Conservation (phyloP, 108 stramenopile species). For the Pseudonitzschia delicatissima region DNA sequence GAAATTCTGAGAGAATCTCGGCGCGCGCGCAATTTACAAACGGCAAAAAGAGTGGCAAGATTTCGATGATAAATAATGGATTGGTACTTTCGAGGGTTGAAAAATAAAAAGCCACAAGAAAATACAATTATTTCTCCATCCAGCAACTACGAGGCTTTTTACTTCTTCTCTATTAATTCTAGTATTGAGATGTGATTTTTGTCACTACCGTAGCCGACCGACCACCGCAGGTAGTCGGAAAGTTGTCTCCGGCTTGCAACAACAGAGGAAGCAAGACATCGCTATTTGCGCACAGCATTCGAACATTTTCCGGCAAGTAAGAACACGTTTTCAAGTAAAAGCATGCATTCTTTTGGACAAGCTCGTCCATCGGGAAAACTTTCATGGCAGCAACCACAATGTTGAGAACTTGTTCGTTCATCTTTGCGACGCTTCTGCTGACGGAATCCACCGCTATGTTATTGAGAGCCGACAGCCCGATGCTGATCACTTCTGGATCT, state of each 20-base stretch:
- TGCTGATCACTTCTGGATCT: slow-evolving; percentile 21
- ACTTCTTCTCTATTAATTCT: not conserved
- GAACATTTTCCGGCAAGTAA: slow-evolving; percentile 16
- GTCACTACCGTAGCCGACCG: slow-evolving; percentile 19
- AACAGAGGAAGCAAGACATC: slow-evolving; percentile 17
- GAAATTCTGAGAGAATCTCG: too few relatives aligned
- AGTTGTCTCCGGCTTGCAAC: slow-evolving; percentile 15
- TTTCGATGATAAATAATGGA: too few relatives aligned
- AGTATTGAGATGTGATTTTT: not conserved
- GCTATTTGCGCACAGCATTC: slow-evolving; percentile 8
- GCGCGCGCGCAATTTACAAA: too few relatives aligned
- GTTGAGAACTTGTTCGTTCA: slow-evolving; percentile 8
- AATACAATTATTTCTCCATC: too few relatives aligned
- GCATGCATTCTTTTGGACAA: slow-evolving; percentile 28
- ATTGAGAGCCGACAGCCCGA: slow-evolving; percentile 30
- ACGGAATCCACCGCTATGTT: slow-evolving; percentile 30
- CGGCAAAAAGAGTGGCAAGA: too few relatives aligned
- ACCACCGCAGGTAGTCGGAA: slow-evolving; percentile 19
- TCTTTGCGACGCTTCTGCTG: slow-evolving; percentile 18
- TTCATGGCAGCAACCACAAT: slow-evolving; percentile 26
- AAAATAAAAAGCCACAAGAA: too few relatives aligned
- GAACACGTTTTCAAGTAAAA: slow-evolving; percentile 36
- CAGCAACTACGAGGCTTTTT: too few relatives aligned
- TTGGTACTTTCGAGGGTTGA: too few relatives aligned
- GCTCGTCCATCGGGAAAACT: slow-evolving; percentile 20